These are phyloP conservation scores for Haplosporangium gracile DNA, from an alignment of 192 early-diverging fungal genomes.

Conservation along the genomic window DNA sequence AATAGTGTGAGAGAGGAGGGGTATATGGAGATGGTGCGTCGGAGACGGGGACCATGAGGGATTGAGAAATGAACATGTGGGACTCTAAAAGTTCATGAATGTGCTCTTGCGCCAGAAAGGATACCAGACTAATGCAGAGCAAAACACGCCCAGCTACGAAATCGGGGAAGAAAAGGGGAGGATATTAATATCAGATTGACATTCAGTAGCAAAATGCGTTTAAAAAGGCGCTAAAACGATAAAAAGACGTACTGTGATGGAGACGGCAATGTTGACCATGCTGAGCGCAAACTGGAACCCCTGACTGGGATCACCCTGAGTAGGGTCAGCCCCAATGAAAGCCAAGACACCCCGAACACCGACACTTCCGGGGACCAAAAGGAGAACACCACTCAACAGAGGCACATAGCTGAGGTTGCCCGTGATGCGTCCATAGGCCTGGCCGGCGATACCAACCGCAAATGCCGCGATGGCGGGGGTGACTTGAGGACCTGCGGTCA, in stretches of 20 bases:
- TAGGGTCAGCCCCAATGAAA: constrained; percentile 68
- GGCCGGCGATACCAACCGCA: constrained; percentile 83
- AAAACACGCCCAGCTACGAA: constrained; percentile 44
- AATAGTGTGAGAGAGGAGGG: no score
- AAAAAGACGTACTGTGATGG: constrained; percentile 66
- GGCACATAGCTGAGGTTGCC: constrained; percentile 83
- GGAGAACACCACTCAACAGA: constrained; percentile 83
- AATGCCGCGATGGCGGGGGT: constrained; percentile 78
- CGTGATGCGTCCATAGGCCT: constrained; percentile 81
- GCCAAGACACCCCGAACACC: constrained; percentile 71
- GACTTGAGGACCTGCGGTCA: constrained; percentile 67
- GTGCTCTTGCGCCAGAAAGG: constrained; percentile 56
- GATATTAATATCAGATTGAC: background rate
- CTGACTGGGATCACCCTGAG: constrained; percentile 59
- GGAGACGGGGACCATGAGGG: background rate
- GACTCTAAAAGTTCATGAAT: constrained; percentile 52
- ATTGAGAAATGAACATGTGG: background rate
- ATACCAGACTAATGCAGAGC: constrained; percentile 42
- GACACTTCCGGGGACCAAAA: constrained; percentile 88
- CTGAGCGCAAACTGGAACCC: constrained; percentile 66
- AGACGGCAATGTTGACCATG: constrained; percentile 72
- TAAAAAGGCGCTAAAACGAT: background rate
- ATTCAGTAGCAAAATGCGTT: no score
- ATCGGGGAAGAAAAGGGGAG: background rate
- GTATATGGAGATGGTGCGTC: no score